Evolutionary conservation across 352 stramenopile species (phyloP).

Genomic region (Phytophthora pisi): DNA sequence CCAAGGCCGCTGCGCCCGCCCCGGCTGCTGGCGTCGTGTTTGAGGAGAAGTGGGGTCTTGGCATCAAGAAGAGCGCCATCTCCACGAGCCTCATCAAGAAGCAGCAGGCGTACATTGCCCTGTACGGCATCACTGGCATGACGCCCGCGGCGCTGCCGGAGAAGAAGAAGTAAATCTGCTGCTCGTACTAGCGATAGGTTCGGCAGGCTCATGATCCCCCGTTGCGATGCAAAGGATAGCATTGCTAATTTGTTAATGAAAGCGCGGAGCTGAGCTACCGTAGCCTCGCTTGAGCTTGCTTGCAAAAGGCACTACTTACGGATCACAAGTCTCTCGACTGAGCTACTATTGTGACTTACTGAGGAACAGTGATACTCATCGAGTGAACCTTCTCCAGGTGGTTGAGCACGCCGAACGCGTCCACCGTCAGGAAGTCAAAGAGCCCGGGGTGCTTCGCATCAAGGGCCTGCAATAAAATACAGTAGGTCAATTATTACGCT

Average conservation of each 20-base stretch:
- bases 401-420: slow-evolving; percentile 81
- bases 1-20: slow-evolving; percentile 31
- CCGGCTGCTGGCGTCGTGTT: slow-evolving; percentile 36
- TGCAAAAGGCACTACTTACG: slow-evolving; percentile 15
- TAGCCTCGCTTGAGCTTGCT: slow-evolving; percentile 26
- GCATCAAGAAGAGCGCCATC: slow-evolving; percentile 82
- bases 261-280: slow-evolving; percentile 13
- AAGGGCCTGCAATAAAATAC: slow-evolving; percentile 48
- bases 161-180: slow-evolving; percentile 45
- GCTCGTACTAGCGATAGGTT: slow-evolving; percentile 19
- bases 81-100: slow-evolving; percentile 84
- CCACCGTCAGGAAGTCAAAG: slow-evolving; percentile 88
- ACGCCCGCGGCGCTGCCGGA: slow-evolving; percentile 51
- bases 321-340: slow-evolving; percentile 5
- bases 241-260: slow-evolving; percentile 35
- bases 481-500: not conserved
- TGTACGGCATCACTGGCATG: slow-evolving; percentile 85
- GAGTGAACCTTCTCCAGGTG: slow-evolving; percentile 87
- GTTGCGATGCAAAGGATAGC: slow-evolving; percentile 23
- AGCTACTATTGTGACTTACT: slow-evolving; percentile 36
- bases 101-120: slow-evolving; percentile 83
- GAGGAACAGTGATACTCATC: slow-evolving; percentile 57
- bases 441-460: slow-evolving; percentile 84
- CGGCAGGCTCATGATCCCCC: slow-evolving; percentile 11
- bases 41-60: slow-evolving; percentile 79